Conservation (phyloP, 2,329 filamentous ascomycete species). For the Phialophora verrucosa region DNA sequence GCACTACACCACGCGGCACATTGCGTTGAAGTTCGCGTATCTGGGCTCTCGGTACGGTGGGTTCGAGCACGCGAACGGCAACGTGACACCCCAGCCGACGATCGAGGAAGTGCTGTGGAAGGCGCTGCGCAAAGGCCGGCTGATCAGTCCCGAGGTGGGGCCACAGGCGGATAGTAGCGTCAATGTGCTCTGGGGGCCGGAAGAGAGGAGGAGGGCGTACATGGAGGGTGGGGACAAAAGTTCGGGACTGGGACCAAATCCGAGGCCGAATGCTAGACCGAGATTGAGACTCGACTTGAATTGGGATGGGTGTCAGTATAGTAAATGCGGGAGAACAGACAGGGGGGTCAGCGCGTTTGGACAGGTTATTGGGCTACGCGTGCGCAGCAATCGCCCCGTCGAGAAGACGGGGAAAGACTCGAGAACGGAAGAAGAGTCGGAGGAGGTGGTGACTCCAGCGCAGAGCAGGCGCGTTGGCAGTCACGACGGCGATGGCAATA, state of each 20-base stretch:
- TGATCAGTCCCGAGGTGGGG: constrained; percentile 74
- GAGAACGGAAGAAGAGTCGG: not conserved
- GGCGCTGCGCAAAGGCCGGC: constrained; percentile 77
- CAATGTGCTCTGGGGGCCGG: constrained; percentile 48
- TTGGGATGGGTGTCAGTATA: constrained; percentile 86
- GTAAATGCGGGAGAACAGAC: constrained; percentile 93
- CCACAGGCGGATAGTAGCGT: constrained; percentile 45
- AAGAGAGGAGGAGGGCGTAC: constrained; percentile 34
- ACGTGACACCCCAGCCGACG: constrained; percentile 71
- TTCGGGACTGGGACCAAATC: not conserved
- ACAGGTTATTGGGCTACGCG: constrained; percentile 83
- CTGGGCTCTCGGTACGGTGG: constrained; percentile 90
- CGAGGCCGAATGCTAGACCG: constrained; percentile 17
- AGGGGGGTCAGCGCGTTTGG: constrained; percentile 94
- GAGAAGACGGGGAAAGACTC: not conserved
- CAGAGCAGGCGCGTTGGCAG: not conserved
- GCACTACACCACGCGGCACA: constrained; percentile 79
- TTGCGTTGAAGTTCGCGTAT: constrained; percentile 94
- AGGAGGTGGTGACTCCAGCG: not conserved
- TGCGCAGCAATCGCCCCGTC: constrained; percentile 77
- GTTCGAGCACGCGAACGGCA: constrained; percentile 81
- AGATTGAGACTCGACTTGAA: constrained; percentile 60
- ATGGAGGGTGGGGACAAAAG: constrained; percentile 1
- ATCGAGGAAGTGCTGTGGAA: constrained; percentile 96
- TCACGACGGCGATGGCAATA: not conserved